A percentile compares a stretch with the other conserved stretches of the same genome.
phyloP scores from a whole-genome alignment of 1,284 basidiomycete genomes.

The Cryptococcus amylolentus region DNA sequence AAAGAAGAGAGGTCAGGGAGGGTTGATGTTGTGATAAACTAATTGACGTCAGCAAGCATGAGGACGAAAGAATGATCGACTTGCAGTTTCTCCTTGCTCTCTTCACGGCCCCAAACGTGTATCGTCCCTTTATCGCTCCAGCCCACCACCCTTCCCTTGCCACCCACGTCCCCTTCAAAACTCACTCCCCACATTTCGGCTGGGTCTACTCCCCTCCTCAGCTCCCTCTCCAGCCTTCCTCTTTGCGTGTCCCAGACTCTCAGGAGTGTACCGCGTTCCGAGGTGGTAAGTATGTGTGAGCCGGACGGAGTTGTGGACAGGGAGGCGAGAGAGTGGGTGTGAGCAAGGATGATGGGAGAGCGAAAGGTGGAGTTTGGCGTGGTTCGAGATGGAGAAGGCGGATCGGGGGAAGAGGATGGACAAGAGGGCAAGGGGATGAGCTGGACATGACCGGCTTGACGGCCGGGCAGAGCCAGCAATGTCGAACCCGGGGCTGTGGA shows the following conservation, averaged over 20 bases:
- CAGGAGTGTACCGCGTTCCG: slow-evolving; percentile 77
- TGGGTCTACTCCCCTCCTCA: slow-evolving; percentile 82
- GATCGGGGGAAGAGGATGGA: slow-evolving; percentile 49
- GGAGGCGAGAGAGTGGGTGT: slow-evolving; percentile 72
- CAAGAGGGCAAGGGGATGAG: slow-evolving; percentile 81
- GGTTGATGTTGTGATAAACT: not conserved
- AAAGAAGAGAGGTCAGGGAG: slow-evolving; percentile 69
- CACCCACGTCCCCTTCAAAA: slow-evolving; percentile 30
- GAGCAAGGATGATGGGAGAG: slow-evolving; percentile 75
- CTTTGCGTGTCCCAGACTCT: slow-evolving; percentile 79
- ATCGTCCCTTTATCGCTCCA: slow-evolving; percentile 96
- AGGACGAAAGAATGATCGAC: slow-evolving; percentile 1
- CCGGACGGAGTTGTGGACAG: slow-evolving; percentile 75
- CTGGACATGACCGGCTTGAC: slow-evolving; percentile 86
- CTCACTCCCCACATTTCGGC: slow-evolving; percentile 86
- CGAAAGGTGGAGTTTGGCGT: slow-evolving; percentile 32
- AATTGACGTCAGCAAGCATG: slow-evolving; percentile 11
- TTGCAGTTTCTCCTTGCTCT: slow-evolving; percentile 11
- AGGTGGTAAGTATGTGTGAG: slow-evolving; percentile 77
- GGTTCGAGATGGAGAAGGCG: slow-evolving; percentile 1
- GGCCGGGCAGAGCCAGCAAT: slow-evolving; percentile 78
- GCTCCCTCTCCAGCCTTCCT: slow-evolving; percentile 73
- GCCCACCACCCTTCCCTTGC: slow-evolving; percentile 30
- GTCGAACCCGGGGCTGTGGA: slow-evolving; percentile 73
- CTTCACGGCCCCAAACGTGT: slow-evolving; percentile 64